A percentile compares a stretch with the other conserved stretches of the same genome.
These are phyloP conservation scores for Colletotrichum godetiae DNA, from an alignment of 2,329 filamentous ascomycete species.

Conservation along the genomic window DNA sequence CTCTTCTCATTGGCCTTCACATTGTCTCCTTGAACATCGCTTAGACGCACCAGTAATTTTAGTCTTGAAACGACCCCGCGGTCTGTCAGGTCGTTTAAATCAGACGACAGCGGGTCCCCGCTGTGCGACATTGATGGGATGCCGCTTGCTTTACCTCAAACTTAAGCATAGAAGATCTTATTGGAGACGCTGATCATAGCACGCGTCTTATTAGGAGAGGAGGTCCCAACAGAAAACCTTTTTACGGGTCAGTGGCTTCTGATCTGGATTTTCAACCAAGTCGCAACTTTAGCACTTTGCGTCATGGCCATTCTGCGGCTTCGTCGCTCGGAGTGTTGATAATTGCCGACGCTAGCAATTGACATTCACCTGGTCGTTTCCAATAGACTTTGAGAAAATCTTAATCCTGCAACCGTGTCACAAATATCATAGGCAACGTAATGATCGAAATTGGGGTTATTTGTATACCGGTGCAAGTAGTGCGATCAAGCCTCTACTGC, in stretches of 20 bases:
- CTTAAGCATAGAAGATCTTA: neutral
- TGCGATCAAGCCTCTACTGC: neutral
- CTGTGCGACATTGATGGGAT: neutral
- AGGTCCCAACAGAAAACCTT: neutral
- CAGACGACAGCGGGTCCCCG: neutral
- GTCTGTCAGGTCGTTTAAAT: neutral
- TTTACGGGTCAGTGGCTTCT: neutral
- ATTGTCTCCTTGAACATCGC: neutral
- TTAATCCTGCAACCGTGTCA: neutral
- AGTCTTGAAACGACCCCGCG: neutral
- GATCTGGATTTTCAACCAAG: neutral
- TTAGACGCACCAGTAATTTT: neutral
- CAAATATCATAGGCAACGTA: neutral
- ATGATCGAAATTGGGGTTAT: neutral
- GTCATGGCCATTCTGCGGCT: neutral
- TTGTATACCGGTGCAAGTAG: neutral
- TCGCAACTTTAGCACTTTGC: neutral
- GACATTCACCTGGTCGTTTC: neutral
- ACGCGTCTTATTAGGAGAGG: neutral
- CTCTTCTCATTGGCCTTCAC: neutral
- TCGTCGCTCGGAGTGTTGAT: neutral
- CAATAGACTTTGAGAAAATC: neutral
- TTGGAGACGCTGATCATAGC: neutral
- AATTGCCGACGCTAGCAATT: neutral
- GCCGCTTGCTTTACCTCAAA: neutral